These are phyloP conservation scores for Thalassiosira profunda DNA, from an alignment of 108 stramenopile species.

Conservation along the genomic window DNA sequence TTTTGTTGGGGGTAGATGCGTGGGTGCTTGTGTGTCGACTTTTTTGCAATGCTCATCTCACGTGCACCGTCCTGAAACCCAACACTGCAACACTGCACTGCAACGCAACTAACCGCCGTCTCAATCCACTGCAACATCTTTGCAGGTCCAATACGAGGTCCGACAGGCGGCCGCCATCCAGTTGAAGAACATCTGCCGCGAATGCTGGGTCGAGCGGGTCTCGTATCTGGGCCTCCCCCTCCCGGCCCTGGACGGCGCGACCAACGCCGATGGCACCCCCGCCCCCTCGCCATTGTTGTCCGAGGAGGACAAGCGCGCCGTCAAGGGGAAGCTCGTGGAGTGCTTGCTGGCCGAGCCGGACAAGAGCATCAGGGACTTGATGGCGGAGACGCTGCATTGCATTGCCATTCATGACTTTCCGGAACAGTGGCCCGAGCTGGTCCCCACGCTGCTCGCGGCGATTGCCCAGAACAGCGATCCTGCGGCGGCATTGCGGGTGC, in stretches of 20 bases:
- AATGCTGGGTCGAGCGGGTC: constrained; percentile 87
- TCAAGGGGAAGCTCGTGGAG: constrained; percentile 76
- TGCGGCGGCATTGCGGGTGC: constrained; percentile 76
- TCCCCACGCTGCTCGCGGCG: constrained; percentile 83
- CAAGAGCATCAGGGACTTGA: constrained; percentile 86
- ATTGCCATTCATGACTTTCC: constrained; percentile 95
- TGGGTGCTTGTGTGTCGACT: not conserved
- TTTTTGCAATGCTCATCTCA: too few species aligned
- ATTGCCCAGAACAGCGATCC: constrained; percentile 74
- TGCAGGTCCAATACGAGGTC: constrained; percentile 81
- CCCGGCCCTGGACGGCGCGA: constrained; percentile 32
- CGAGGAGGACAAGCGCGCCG: constrained; percentile 71
- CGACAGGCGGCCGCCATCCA: constrained; percentile 92
- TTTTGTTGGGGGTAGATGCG: not conserved
- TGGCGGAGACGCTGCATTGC: constrained; percentile 94
- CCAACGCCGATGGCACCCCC: constrained; percentile 45
- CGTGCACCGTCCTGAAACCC: too few species aligned
- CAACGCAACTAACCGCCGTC: not conserved
- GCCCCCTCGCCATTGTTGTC: constrained; percentile 60
- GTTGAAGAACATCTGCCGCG: constrained; percentile 91
- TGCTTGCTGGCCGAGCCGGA: constrained; percentile 88
- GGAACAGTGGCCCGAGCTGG: constrained; percentile 88
- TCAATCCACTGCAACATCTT: constrained; percentile 4
- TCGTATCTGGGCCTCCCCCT: constrained; percentile 59
- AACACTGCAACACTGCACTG: constrained; percentile 13